Evolutionary conservation across 768 basidiomycete species (phyloP).

Genomic region (Artomyces pyxidatus): DNA sequence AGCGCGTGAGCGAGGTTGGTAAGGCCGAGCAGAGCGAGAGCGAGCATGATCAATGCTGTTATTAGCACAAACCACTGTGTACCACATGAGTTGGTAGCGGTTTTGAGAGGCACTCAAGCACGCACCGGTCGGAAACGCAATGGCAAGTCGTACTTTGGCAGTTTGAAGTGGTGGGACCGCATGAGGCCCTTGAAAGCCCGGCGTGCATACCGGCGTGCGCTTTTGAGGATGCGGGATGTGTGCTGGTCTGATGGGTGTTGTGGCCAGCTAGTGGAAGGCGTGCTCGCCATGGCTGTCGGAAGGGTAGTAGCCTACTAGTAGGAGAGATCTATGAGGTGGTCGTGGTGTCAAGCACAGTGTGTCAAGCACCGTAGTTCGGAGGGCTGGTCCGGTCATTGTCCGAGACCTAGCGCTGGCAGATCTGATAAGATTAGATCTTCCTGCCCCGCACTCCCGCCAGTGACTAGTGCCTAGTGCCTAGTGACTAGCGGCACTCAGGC

Average conservation of each 20-base stretch:
- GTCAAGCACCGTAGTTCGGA: not conserved
- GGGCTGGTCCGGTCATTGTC: not conserved
- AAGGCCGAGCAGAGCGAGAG: conserved; percentile 70
- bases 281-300: not conserved
- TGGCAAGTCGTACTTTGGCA: conserved; percentile 65
- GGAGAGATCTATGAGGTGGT: no score
- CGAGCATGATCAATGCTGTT: conserved; percentile 57
- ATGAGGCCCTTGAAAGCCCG: conserved; percentile 52
- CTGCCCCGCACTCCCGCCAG: not conserved
- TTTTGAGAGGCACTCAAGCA: no score
- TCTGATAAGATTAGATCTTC: not conserved
- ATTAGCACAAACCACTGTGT: conserved; percentile 75
- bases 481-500: conserved; percentile 15
- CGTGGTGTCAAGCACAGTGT: not conserved
- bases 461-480: conserved; percentile 5
- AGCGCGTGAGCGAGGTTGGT: conserved; percentile 58
- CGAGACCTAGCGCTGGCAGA: not conserved
- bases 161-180: conserved; percentile 56
- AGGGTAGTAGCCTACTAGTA: no score
- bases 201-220: conserved; percentile 30
- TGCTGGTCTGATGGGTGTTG: not conserved
- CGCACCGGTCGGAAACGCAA: conserved; percentile 65
- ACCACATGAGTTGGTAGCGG: no score
- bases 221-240: conserved; percentile 4
- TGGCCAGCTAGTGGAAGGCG: no score